These are phyloP conservation scores for Aureococcus anophagefferens DNA, from an alignment of 108 stramenopile genomes.

Conservation along the genomic window DNA sequence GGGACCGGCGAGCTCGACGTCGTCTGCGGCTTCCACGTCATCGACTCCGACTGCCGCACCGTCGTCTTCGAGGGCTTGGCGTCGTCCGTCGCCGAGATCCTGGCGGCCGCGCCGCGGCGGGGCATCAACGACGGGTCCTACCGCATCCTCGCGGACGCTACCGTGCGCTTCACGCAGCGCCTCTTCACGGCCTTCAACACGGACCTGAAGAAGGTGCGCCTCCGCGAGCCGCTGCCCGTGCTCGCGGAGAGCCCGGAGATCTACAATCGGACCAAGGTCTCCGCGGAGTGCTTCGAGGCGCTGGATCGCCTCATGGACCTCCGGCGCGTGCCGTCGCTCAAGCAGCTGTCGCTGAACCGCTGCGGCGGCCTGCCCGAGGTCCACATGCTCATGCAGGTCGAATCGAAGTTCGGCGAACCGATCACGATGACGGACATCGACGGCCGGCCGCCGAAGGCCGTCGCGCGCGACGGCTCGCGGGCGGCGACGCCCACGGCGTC, in stretches of 20 bases:
- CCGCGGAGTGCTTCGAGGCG: slow-evolving; percentile 25
- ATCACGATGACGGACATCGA: slow-evolving; percentile 29
- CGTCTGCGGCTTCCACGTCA: slow-evolving; percentile 27
- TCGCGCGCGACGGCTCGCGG: too few species aligned
- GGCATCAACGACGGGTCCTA: slow-evolving; percentile 19
- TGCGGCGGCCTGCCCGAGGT: slow-evolving; percentile 18
- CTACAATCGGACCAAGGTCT: slow-evolving; percentile 36
- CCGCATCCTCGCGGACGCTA: slow-evolving; percentile 20
- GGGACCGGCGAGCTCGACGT: slow-evolving; percentile 25
- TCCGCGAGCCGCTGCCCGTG: slow-evolving; percentile 29
- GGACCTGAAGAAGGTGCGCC: slow-evolving; percentile 32
- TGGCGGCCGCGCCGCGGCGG: slow-evolving; percentile 12
- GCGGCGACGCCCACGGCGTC: slow-evolving; percentile 1
- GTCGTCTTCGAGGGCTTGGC: slow-evolving; percentile 24
- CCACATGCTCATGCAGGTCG: slow-evolving; percentile 19
- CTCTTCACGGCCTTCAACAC: slow-evolving; percentile 33
- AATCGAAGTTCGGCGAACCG: slow-evolving; percentile 39
- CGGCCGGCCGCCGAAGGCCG: slow-evolving; percentile 17
- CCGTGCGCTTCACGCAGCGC: slow-evolving; percentile 25
- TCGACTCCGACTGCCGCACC: slow-evolving; percentile 28
- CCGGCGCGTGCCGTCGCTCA: slow-evolving; percentile 19
- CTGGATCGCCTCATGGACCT: slow-evolving; percentile 24
- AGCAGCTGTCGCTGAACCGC: slow-evolving; percentile 6
- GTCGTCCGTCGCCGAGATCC: neutral
- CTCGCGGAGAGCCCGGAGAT: slow-evolving; percentile 32